phyloP scores from a whole-genome alignment of 306 rosid species.

The Dalbergia oliveri region DNA sequence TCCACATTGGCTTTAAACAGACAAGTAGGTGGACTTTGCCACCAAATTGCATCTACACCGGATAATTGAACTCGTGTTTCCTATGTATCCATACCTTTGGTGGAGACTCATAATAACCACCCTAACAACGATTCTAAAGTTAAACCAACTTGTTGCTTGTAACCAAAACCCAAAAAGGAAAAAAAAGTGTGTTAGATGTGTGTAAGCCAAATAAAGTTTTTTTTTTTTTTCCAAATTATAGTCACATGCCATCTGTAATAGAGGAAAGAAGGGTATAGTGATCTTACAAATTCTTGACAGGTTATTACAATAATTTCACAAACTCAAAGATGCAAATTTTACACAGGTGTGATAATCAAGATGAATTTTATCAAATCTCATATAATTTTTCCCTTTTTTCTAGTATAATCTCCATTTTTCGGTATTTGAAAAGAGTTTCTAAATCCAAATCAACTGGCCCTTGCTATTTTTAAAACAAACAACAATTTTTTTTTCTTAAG shows the following conservation, averaged over 20 bases:
- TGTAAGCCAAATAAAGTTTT: not conserved
- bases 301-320: too few species aligned
- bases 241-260: too few species aligned
- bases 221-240: not conserved
- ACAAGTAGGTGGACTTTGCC: constrained; percentile 13
- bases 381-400: too few species aligned
- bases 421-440: not conserved
- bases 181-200: not conserved
- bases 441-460: not conserved
- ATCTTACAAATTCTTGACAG: too few species aligned
- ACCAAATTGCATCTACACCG: constrained; percentile 12
- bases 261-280: too few species aligned
- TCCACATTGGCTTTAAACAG: constrained; percentile 11
- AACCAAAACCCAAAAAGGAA: not conserved
- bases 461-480: not conserved
- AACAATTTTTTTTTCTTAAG: not conserved
- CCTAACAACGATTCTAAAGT: not conserved
- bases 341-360: fast-evolving
- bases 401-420: not conserved
- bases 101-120: not conserved
- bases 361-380: too few species aligned
- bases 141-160: not conserved
- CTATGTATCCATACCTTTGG: not conserved
- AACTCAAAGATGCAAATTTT: too few species aligned
- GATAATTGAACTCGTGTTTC: not conserved